Percentiles rank a stretch among this genome's conserved stretches.
Evolutionary conservation across 106 monocot species (phyloP).

Genomic region (Amphibolis antarctica): DNA sequence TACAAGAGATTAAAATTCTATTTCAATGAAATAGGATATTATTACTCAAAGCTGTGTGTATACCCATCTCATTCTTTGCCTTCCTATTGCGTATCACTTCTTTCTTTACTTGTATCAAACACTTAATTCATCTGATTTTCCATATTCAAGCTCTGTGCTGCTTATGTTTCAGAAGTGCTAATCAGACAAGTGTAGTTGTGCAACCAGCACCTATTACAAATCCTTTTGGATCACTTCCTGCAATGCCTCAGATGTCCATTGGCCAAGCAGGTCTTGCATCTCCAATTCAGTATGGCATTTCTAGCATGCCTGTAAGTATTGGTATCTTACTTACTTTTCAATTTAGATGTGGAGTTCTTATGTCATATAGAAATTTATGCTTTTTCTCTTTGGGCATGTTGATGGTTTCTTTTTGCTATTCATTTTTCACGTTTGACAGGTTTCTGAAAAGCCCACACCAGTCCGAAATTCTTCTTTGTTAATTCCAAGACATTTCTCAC

Average conservation of each 20-base stretch:
- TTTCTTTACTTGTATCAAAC: no score
- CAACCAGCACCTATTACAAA: slow-evolving; percentile 62
- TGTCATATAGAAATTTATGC: slow-evolving; percentile 1
- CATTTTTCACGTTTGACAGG: slow-evolving; percentile 28
- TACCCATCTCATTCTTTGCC: no score
- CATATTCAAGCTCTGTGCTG: slow-evolving; percentile 2
- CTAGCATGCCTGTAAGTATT: slow-evolving; percentile 84
- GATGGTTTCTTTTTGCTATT: no score
- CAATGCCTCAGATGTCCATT: slow-evolving; percentile 93
- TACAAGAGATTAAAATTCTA: background rate
- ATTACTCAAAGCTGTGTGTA: no score
- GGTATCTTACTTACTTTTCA: background rate
- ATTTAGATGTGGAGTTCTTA: background rate
- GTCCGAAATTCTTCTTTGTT: slow-evolving; percentile 52
- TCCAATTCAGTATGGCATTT: slow-evolving; percentile 94
- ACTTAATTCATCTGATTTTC: background rate
- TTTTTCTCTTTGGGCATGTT: no score
- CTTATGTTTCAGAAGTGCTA: slow-evolving; percentile 30
- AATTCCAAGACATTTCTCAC: slow-evolving; percentile 72
- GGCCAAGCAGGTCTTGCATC: slow-evolving; percentile 52
- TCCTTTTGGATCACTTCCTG: slow-evolving; percentile 89
- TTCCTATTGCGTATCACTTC: no score
- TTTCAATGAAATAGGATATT: background rate
- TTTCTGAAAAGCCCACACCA: slow-evolving; percentile 61
- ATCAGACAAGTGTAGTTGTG: slow-evolving; percentile 52